Evolutionary conservation across 148 eudicot genomes (phyloP).

Genomic region (Rhododendron griersonianum): DNA sequence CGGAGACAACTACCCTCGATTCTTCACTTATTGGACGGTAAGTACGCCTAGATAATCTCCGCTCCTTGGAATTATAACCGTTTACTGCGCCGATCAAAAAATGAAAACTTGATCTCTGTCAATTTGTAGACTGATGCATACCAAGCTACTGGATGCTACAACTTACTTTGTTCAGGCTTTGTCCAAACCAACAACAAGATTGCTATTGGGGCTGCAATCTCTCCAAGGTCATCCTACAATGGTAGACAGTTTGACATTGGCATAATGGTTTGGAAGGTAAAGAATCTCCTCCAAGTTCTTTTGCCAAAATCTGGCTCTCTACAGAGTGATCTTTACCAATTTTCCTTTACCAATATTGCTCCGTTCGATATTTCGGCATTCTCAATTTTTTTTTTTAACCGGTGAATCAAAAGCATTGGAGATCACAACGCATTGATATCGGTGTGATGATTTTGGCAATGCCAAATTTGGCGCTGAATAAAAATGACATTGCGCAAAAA

Average conservation of each 20-base stretch:
- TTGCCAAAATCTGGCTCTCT: not conserved
- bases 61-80: not conserved
- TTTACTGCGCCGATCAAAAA: not conserved
- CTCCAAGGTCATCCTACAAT: constrained; percentile 67
- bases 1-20: constrained; percentile 86
- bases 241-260: constrained; percentile 85
- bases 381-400: not conserved
- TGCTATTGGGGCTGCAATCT: constrained; percentile 97
- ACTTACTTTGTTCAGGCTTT: constrained; percentile 90
- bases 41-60: constrained; percentile 11
- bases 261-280: constrained; percentile 91
- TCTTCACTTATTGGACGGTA: constrained; percentile 98
- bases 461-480: too few species aligned
- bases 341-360: not conserved
- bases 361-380: not conserved
- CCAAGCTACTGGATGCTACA: constrained; percentile 99
- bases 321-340: not conserved
- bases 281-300: not conserved
- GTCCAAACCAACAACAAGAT: constrained; percentile 80
- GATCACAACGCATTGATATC: not conserved
- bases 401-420: not conserved
- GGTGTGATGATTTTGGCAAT: not conserved
- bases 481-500: not conserved
- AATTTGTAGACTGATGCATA: constrained; percentile 81
- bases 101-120: not conserved